A percentile compares a stretch with the other conserved stretches of the same genome.
Conservation (phyloP, 2,329 filamentous ascomycete genomes). For the Penicillium decumbens region DNA sequence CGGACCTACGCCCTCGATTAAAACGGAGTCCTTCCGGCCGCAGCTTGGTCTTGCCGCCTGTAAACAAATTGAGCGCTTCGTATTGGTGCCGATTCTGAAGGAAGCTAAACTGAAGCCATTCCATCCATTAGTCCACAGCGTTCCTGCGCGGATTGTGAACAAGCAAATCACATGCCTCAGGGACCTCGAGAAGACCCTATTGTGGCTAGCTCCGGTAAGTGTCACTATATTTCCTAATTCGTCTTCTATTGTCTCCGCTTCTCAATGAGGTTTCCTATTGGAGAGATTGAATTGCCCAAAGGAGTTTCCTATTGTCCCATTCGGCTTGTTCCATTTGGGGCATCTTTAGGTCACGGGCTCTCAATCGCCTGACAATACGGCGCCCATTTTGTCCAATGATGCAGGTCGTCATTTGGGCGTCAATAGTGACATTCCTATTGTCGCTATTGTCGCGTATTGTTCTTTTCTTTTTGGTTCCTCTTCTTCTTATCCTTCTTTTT, state of each 20-base stretch:
- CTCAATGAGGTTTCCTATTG: neutral
- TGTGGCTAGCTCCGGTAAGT: constrained; percentile 94
- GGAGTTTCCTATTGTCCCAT: too few relatives aligned
- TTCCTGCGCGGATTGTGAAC: constrained; percentile 71
- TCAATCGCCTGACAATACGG: neutral
- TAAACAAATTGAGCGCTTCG: constrained; percentile 73
- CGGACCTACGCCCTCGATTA: constrained; percentile 52
- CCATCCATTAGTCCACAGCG: constrained; percentile 70
- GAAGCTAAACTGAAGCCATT: constrained; percentile 73
- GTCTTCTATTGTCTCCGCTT: neutral
- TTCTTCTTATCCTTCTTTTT: neutral
- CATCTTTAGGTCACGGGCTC: too few relatives aligned
- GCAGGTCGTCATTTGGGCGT: neutral
- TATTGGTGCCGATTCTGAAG: constrained; percentile 70
- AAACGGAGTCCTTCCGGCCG: constrained; percentile 48
- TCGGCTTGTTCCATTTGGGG: neutral
- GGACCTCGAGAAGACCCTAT: constrained; percentile 88
- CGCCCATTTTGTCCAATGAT: neutral
- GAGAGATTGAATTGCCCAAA: too few relatives aligned
- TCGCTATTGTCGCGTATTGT: neutral
- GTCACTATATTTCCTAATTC: neutral
- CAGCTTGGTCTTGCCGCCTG: constrained; percentile 65
- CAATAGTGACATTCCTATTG: neutral
- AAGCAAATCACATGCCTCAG: constrained; percentile 86
- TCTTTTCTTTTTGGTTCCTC: neutral